phyloP scores from a whole-genome alignment of 2,329 filamentous ascomycete genomes.

The Cryphonectria nitschkei region DNA sequence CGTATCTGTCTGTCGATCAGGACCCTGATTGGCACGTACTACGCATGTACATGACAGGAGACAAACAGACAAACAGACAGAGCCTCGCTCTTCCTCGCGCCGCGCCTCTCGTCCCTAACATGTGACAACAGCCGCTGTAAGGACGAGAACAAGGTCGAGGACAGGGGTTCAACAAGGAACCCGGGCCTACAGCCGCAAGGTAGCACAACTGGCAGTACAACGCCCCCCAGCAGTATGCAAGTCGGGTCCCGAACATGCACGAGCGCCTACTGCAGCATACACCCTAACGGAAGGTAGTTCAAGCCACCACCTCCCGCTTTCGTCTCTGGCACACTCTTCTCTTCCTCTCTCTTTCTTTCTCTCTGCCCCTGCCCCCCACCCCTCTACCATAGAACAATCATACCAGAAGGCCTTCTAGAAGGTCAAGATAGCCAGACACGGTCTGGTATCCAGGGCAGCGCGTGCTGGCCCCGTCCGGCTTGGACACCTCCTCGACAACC shows the following conservation, averaged over 20 bases:
- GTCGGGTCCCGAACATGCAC: slow-evolving; percentile 8
- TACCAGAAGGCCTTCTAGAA: neutral
- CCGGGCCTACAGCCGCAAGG: neutral
- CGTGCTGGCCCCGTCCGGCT: neutral
- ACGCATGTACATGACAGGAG: neutral
- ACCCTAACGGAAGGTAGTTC: neutral
- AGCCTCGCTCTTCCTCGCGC: neutral
- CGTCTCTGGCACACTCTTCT: neutral
- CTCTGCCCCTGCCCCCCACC: too few species aligned
- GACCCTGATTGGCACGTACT: neutral
- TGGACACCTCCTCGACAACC: neutral
- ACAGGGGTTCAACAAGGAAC: neutral
- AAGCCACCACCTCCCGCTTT: neutral
- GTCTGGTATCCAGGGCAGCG: neutral
- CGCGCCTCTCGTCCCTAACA: neutral
- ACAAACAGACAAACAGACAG: neutral
- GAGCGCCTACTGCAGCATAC: neutral
- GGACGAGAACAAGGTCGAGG: neutral
- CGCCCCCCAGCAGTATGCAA: neutral
- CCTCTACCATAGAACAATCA: neutral
- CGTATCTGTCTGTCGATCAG: neutral
- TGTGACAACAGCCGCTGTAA: slow-evolving; percentile 4
- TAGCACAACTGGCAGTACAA: neutral
- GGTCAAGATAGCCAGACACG: neutral
- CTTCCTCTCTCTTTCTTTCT: neutral